Conservation (phyloP, 2,329 filamentous ascomycete species). For the Geoglossum cookeanum region DNA sequence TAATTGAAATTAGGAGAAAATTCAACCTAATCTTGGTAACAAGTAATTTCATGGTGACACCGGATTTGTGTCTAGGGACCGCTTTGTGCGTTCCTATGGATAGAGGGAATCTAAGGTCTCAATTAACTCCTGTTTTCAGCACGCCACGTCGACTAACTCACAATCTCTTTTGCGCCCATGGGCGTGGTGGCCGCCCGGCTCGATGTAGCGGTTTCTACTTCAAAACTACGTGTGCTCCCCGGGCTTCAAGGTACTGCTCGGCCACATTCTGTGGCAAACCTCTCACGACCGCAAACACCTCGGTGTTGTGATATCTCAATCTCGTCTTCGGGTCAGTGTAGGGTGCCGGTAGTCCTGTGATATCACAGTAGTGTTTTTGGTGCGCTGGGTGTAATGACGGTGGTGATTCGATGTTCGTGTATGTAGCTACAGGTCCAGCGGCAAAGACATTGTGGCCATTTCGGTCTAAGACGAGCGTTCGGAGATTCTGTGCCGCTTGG, state of each 20-base stretch:
- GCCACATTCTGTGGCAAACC: constrained; percentile 62
- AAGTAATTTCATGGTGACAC: no score
- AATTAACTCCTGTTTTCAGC: no score
- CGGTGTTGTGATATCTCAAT: constrained; percentile 78
- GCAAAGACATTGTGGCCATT: constrained; percentile 33
- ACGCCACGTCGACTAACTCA: no score
- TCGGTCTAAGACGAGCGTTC: constrained; percentile 76
- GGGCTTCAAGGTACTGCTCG: constrained; percentile 74
- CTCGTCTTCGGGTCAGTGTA: constrained; percentile 93
- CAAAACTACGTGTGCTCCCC: constrained; percentile 80
- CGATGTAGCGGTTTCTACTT: constrained; percentile 37
- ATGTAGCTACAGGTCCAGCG: constrained; percentile 50
- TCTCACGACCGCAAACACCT: constrained; percentile 73
- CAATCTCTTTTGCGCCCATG: no score
- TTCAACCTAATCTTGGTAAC: no score
- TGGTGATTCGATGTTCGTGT: constrained; percentile 91
- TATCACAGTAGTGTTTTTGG: constrained; percentile 81
- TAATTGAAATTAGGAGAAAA: not conserved
- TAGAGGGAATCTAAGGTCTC: no score
- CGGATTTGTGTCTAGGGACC: no score
- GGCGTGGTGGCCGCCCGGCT: no score
- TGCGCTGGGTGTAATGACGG: constrained; percentile 63
- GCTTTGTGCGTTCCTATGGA: no score
- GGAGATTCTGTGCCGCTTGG: constrained; percentile 74
- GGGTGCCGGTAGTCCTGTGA: constrained; percentile 78